Percentiles rank a stretch among this genome's conserved stretches.
Conservation (phyloP, 495 filamentous ascomycete genomes). For the Daldinia caldariorum region DNA sequence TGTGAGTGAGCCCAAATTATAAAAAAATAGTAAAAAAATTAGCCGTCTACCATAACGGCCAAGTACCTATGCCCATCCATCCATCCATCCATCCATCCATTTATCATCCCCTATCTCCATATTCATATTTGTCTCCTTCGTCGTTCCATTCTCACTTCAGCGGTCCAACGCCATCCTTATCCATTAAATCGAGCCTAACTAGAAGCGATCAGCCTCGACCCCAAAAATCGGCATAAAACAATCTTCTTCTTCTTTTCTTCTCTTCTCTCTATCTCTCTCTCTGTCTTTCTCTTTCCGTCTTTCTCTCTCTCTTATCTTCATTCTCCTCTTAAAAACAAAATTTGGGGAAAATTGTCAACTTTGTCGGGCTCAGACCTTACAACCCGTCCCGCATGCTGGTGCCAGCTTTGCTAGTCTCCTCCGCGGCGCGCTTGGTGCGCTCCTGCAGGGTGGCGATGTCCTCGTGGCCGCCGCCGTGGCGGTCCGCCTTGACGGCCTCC, state of each 20-base stretch:
- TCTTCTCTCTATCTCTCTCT: no score
- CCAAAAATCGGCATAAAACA: no score
- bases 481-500: slow-evolving; percentile 71
- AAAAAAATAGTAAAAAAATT: no score
- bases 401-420: slow-evolving; percentile 58
- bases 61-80: slow-evolving; percentile 14
- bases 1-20: slow-evolving; percentile 16
- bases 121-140: no score
- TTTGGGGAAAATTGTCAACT: no score
- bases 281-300: background rate
- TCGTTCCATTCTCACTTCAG: background rate
- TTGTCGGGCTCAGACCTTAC: no score
- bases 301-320: background rate
- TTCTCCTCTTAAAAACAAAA: background rate
- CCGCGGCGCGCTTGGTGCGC: slow-evolving; percentile 59
- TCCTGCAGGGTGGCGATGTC: slow-evolving; percentile 59
- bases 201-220: slow-evolving; percentile 19
- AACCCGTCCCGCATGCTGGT: slow-evolving; percentile 59
- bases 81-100: background rate
- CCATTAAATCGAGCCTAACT: slow-evolving; percentile 26
- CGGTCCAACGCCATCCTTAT: slow-evolving; percentile 17
- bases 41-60: slow-evolving; percentile 21
- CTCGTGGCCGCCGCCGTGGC: slow-evolving; percentile 43
- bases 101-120: background rate
- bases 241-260: no score